Evolutionary conservation across 106 monocot genomes (phyloP), one percentile per base, ranked within the genome.

Genomic region (Vanilla planifolia): DNA sequence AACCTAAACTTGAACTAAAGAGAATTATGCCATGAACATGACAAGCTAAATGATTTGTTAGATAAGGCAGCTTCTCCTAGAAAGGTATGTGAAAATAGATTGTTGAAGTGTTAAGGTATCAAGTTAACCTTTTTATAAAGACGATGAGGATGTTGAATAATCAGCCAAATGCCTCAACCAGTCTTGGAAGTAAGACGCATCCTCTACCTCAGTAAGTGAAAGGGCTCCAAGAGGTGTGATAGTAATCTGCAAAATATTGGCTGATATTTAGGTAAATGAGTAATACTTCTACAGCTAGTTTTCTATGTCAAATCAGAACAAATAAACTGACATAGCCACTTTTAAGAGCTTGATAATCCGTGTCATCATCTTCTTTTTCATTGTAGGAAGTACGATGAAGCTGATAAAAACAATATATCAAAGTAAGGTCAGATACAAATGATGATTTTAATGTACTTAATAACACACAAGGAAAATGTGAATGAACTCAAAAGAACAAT

Each of bases 261-360:
- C 8, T 24, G 58, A 15, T 37, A 24, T 35, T 19, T 39, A 15
- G n/a, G 4, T 34, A 59, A 25, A 34, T 62, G 20, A 15, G n/a
- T 40, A 11, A 60, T 14, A 19, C 22, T 41, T 26, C 9, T 7
- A 0, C 0, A 30, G 21, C 2, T n/a, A 27, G 59, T 41, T 8
- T 27, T 55, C n/a, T 59, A 30, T 67, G n/a, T 43, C 22, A 59
- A 64, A 48, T 2, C 16, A 9, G 22, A 20, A 2, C 0, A 63
- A 58, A 30, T 1, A 44, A 63, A 73, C 86, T 92, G 23, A 92
- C 92, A 78, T 78, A 92, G 77, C 92, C 92, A 59, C 84, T 77
- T 44, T 80, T 24, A 10, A 92, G 77, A 45, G 78, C 65, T 53
- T 20, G 60, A 40, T 73, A 73, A 74, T 92, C 92, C 6, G 63